Base-by-base conservation (phyloP, 768 basidiomycete species). In the Lyophyllum semitale region DNA sequence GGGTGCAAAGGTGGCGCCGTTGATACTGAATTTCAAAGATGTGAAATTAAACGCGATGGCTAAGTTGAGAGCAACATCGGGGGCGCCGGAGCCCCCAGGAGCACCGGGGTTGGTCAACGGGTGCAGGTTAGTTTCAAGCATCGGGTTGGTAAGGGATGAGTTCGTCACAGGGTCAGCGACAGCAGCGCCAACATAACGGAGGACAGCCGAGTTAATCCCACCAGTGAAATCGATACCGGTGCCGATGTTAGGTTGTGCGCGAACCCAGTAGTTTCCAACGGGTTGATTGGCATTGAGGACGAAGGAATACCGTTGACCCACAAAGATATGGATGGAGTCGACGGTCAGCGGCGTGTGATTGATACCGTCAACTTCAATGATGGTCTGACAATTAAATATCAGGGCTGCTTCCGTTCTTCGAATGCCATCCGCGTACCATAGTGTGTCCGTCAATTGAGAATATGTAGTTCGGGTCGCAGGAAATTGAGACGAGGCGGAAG, bases 221-320 rank as follows among this genome's bases (percentile, higher is more conserved):
- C n/a, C n/a, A n/a, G n/a, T n/a, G n/a, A n/a, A n/a, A n/a, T n/a
- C n/a, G n/a, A n/a, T n/a, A n/a, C n/a, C n/a, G n/a, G n/a, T n/a
- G n/a, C n/a, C n/a, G n/a, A n/a, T n/a, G n/a, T n/a, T n/a, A n/a
- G 73, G 73, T 6, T 70, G 58, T 0, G 72, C 70, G 7, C 73
- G 67, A 48, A 77, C 69, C 77, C 77, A 81, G 59, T 81, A 81
- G 64, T 80, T 79, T 43, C 44, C 63, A 26, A 73, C 42, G 3
- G 63, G 58, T 38, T 74, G 67, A 55, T 74, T 68, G 4, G 79
- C 70, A 18, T 68, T 62, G 8, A 78, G 56, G n/a, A 79, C 63
- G 56, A 80, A 69, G 4, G 76, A 79, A 48, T 78, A 77, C 15
- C 78, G 73, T 17, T 44, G 43, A 11, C 43, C 43, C 3, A 25